phyloP scores from a whole-genome alignment of 1,284 basidiomycete species.

The Abortiporus biennis region DNA sequence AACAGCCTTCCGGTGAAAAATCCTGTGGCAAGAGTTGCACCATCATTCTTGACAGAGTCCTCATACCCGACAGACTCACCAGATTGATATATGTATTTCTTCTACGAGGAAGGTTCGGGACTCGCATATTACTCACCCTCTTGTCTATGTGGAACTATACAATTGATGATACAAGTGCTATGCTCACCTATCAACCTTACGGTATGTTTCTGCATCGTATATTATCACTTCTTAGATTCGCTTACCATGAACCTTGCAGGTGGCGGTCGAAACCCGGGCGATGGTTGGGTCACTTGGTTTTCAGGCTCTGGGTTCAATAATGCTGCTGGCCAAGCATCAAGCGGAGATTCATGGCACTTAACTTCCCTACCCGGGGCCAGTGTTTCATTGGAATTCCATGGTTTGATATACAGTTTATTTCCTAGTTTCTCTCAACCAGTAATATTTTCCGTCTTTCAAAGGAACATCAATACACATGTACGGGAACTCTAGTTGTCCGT shows the following conservation, averaged over 20 bases:
- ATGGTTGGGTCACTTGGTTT: background rate
- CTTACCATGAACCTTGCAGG: no score
- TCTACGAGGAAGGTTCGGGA: no score
- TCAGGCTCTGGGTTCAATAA: background rate
- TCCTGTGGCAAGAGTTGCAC: no score
- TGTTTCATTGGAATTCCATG: background rate
- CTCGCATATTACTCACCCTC: no score
- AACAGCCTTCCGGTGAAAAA: no score
- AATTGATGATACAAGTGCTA: slow-evolving; percentile 11
- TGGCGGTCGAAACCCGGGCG: no score
- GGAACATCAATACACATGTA: background rate
- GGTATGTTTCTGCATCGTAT: no score
- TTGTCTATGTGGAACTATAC: slow-evolving; percentile 12
- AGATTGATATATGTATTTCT: no score
- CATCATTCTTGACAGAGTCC: no score
- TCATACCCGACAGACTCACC: no score
- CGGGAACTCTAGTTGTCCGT: background rate
- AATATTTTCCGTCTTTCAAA: background rate
- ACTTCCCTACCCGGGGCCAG: background rate
- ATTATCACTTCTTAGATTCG: no score
- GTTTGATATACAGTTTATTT: no score
- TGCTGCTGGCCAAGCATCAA: background rate
- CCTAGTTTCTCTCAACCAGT: background rate
- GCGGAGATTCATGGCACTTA: background rate
- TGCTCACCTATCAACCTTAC: slow-evolving; percentile 7